A percentile compares a stretch with the other conserved stretches of the same genome.
Conservation (phyloP, 1,284 basidiomycete species). For the Gymnopus androsaceus region DNA sequence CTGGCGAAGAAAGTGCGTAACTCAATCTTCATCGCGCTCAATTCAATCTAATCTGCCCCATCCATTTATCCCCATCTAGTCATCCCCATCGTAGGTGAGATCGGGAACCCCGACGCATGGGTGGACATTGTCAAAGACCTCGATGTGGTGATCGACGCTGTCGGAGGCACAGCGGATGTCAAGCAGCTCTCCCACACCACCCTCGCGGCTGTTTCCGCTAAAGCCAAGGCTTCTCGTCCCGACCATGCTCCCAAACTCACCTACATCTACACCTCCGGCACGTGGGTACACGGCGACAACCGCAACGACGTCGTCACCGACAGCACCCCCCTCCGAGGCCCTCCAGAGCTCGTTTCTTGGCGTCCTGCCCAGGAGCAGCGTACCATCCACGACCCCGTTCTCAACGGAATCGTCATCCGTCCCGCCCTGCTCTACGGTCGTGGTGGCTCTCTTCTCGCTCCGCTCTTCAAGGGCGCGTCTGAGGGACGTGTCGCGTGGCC, state of each 20-base stretch:
- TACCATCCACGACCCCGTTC: conserved; percentile 29
- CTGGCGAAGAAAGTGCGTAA: conserved; percentile 45
- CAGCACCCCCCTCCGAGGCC: conserved; percentile 32
- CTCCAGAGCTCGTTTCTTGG: conserved; percentile 37
- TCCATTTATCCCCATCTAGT: too few species aligned
- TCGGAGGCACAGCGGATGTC: conserved; percentile 39
- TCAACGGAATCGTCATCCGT: conserved; percentile 55
- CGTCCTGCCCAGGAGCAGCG: conserved; percentile 38
- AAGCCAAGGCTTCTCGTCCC: conserved; percentile 34
- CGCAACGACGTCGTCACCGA: conserved; percentile 35
- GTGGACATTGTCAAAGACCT: conserved; percentile 37
- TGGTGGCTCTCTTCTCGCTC: conserved; percentile 41
- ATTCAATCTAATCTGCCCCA: neutral
- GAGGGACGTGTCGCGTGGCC: conserved; percentile 40
- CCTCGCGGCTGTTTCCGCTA: conserved; percentile 35
- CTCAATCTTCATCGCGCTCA: neutral
- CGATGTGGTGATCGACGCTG: conserved; percentile 52
- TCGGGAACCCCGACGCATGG: conserved; percentile 38
- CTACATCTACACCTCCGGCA: conserved; percentile 54
- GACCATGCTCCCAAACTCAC: conserved; percentile 40
- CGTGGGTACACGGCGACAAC: conserved; percentile 49
- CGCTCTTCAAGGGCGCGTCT: conserved; percentile 39
- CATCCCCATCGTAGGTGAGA: conserved; percentile 47
- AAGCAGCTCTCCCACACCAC: conserved; percentile 24
- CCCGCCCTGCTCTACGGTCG: conserved; percentile 50